Percentiles rank a stretch among this genome's conserved stretches.
phyloP scores from a whole-genome alignment of 2,329 filamentous ascomycete species.

The Fusarium armeniacum region DNA sequence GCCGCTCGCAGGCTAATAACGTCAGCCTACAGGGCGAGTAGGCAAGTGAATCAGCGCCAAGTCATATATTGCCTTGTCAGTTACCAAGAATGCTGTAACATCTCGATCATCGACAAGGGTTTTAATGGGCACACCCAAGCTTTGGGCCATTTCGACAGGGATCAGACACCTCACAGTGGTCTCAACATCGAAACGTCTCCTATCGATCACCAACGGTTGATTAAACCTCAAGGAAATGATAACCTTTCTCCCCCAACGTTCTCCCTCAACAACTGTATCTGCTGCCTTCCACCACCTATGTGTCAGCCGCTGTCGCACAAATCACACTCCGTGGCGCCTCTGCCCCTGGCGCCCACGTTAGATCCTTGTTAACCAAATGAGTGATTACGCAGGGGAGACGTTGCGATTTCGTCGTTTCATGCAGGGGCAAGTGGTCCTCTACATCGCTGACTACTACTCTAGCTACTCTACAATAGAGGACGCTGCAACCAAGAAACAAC shows the following conservation, averaged over 20 bases:
- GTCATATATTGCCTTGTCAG: conserved; percentile 15
- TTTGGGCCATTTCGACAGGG: conserved; percentile 26
- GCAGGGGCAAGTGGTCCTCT: conserved; percentile 38
- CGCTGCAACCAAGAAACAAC: conserved; percentile 24
- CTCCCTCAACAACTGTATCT: conserved; percentile 1
- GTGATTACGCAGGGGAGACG: conserved; percentile 20
- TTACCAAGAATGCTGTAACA: conserved; percentile 5
- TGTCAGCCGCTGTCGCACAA: conserved; percentile 34
- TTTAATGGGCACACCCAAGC: conserved; percentile 24
- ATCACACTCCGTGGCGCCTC: conserved; percentile 26
- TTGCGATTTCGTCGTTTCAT: conserved; percentile 38
- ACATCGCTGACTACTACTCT: conserved; percentile 4
- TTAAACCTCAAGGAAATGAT: conserved; percentile 14
- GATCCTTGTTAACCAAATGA: conserved; percentile 19
- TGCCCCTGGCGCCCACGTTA: conserved; percentile 37
- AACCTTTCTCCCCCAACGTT: not conserved
- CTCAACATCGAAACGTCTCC: conserved; percentile 16
- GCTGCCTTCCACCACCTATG: conserved; percentile 1
- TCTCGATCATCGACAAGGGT: conserved; percentile 29
- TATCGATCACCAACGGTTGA: conserved; percentile 16
- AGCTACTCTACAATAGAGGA: conserved; percentile 23
- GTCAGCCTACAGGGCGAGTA: not conserved
- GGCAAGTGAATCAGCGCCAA: conserved; percentile 3
- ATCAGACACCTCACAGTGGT: not conserved
- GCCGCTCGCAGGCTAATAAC: not conserved